phyloP scores from a whole-genome alignment of 352 stramenopile species.

The Pythium rishiriense region DNA sequence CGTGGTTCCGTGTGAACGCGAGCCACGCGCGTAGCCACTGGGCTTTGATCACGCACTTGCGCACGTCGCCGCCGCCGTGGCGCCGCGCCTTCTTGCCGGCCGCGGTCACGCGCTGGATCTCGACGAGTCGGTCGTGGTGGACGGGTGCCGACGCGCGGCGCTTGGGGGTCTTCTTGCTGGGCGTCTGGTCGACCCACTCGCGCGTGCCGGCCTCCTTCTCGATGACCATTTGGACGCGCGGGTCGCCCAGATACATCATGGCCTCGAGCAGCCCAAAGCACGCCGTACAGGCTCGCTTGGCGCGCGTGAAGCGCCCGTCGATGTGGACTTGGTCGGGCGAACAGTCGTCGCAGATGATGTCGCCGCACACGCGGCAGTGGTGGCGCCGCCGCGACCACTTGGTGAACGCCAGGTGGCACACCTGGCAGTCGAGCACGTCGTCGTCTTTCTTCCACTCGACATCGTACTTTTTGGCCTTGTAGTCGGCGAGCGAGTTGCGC shows the following conservation, averaged over 20 bases:
- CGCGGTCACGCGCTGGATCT: slow-evolving; percentile 71
- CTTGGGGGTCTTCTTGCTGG: not conserved
- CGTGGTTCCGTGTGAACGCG: slow-evolving; percentile 50
- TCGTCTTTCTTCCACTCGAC: slow-evolving; percentile 67
- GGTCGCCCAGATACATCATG: slow-evolving; percentile 51
- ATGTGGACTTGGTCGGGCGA: slow-evolving; percentile 63
- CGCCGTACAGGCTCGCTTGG: slow-evolving; percentile 59
- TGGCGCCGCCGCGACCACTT: slow-evolving; percentile 72
- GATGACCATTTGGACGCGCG: slow-evolving; percentile 38
- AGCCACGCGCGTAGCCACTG: slow-evolving; percentile 63
- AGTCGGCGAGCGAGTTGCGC: slow-evolving; percentile 23
- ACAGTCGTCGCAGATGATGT: slow-evolving; percentile 75
- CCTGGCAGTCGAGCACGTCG: slow-evolving; percentile 58
- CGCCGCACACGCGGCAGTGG: slow-evolving; percentile 79
- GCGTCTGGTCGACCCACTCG: slow-evolving; percentile 28
- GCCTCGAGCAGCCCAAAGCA: slow-evolving; percentile 61
- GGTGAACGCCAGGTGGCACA: slow-evolving; percentile 73
- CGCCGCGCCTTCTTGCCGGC: slow-evolving; percentile 62
- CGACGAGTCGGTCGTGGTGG: slow-evolving; percentile 50
- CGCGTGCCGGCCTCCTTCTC: slow-evolving; percentile 23
- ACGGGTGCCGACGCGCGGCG: slow-evolving; percentile 2
- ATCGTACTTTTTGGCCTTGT: slow-evolving; percentile 61
- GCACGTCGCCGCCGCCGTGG: slow-evolving; percentile 36
- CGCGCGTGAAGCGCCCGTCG: slow-evolving; percentile 46
- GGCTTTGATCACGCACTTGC: slow-evolving; percentile 63